phyloP scores from a whole-genome alignment of 2,329 filamentous ascomycete genomes.

The Fusarium decemcellulare region DNA sequence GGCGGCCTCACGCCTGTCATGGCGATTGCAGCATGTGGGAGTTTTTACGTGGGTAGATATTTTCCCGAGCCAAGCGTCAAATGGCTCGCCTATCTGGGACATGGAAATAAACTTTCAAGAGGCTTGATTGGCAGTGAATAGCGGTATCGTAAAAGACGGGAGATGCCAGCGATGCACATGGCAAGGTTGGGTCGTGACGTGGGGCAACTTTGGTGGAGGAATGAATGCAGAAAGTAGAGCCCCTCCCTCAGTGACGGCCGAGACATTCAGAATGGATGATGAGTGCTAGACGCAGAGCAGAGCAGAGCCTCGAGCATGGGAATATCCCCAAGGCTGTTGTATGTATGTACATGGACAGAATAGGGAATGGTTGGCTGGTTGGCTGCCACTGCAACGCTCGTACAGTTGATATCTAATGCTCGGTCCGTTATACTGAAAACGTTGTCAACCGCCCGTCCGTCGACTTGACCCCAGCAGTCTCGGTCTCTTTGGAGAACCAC shows the following conservation, averaged over 20 bases:
- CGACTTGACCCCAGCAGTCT: conserved; percentile 7
- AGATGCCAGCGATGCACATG: not conserved
- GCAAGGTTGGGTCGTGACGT: conserved; percentile 5
- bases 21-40: not conserved
- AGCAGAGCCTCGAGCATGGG: not conserved
- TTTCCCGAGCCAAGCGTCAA: not conserved
- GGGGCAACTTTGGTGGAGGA: not conserved
- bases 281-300: not conserved
- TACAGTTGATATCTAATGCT: no score
- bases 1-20: conserved; percentile 3
- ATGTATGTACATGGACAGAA: no score
- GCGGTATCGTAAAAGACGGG: not conserved
- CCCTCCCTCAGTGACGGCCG: not conserved
- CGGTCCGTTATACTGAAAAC: not conserved
- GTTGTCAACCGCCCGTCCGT: no score
- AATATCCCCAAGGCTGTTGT: not conserved
- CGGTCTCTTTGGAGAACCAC: not conserved
- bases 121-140: conserved; percentile 5
- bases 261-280: not conserved
- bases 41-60: not conserved
- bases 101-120: not conserved
- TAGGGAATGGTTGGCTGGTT: no score
- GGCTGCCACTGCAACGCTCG: no score
- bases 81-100: conserved; percentile 6
- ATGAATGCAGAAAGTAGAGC: conserved; percentile 10